These are phyloP conservation scores for Aquanectria penicillioides DNA, from an alignment of 2,329 filamentous ascomycete genomes.

Conservation along the genomic window DNA sequence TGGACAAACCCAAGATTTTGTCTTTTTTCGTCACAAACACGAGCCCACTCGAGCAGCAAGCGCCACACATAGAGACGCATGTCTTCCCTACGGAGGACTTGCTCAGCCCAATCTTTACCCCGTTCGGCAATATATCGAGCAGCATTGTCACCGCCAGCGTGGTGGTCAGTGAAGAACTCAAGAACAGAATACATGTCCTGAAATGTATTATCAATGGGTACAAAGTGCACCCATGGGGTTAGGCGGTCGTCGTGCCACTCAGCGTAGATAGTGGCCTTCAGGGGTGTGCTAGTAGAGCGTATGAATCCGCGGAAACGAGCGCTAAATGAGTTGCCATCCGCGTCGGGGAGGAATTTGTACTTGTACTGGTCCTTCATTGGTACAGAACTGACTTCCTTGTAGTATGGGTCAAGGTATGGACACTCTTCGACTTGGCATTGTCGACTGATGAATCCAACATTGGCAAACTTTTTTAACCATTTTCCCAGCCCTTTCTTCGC, in stretches of 20 bases:
- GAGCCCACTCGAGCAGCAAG: constrained; percentile 67
- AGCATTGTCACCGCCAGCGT: constrained; percentile 58
- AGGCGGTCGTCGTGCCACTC: constrained; percentile 81
- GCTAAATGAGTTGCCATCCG: constrained; percentile 75
- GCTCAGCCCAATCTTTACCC: constrained; percentile 69
- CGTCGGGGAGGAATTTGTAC: constrained; percentile 75
- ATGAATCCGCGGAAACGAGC: constrained; percentile 73
- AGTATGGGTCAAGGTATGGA: constrained; percentile 51
- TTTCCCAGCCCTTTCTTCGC: constrained; percentile 49
- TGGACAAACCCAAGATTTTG: constrained; percentile 55
- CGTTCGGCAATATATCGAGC: constrained; percentile 68
- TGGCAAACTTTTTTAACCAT: constrained; percentile 53
- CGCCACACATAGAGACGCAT: constrained; percentile 74
- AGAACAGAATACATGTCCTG: constrained; percentile 73
- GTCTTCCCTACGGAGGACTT: constrained; percentile 70
- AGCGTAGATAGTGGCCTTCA: constrained; percentile 77
- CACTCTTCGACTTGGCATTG: constrained; percentile 52
- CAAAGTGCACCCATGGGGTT: constrained; percentile 77
- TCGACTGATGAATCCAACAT: constrained; percentile 56
- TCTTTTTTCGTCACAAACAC: constrained; percentile 58
- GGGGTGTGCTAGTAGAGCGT: constrained; percentile 69
- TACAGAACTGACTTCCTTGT: constrained; percentile 44
- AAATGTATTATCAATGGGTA: constrained; percentile 75
- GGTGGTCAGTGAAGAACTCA: constrained; percentile 70
- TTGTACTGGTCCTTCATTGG: constrained; percentile 60